Evolutionary conservation across 2,329 filamentous ascomycete species (phyloP), one percentile per base, ranked within the genome.

Genomic region (Cytospora paraplurivora): DNA sequence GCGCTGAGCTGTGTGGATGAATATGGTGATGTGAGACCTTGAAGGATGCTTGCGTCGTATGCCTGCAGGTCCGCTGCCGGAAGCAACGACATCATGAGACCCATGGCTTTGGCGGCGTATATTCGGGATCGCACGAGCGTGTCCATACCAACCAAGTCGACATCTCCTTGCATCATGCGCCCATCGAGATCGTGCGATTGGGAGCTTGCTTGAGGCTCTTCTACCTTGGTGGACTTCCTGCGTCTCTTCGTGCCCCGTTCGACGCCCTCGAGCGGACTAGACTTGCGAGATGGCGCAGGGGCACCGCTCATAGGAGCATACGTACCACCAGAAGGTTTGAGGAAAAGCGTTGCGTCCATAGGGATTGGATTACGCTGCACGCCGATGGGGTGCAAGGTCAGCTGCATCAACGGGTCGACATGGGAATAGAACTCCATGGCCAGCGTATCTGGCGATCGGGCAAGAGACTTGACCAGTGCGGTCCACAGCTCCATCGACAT

Each of bases 121-220:
- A 96, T 89, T 69, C 94, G 91, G 8, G 93, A 97, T 66, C 94
- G 88, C 56, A 98, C 87, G 75, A 99, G 86, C 7, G 88, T 88
- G 65, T 99, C 95, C 71, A 90, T 85, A 37, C 95, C 93, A 33
- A 99, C 93, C 50, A 99, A 82, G 72, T 99, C 96, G 54, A 98
- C 89, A 71, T 99, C 96, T 58, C 96, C 95, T 73, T 94, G 91
- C 81, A 99, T 93, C 89, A 99, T 97, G 69, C 96, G 93, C 11
- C 93, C 95, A 74, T 99, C 95, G 19, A 99, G 92, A 74, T 99
- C 97, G 76, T 99, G 95, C 1, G 90, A 86, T n/a, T 90, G 80
- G n/a, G 79, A 84, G 4, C 84, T 77, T 1, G 85, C 78, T 1
- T 84, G 79, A 10, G 83, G 77, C 34, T 93, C 89, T 61, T 95